phyloP scores from a whole-genome alignment of 208 protist species.

The Trypanosoma melophagium region DNA sequence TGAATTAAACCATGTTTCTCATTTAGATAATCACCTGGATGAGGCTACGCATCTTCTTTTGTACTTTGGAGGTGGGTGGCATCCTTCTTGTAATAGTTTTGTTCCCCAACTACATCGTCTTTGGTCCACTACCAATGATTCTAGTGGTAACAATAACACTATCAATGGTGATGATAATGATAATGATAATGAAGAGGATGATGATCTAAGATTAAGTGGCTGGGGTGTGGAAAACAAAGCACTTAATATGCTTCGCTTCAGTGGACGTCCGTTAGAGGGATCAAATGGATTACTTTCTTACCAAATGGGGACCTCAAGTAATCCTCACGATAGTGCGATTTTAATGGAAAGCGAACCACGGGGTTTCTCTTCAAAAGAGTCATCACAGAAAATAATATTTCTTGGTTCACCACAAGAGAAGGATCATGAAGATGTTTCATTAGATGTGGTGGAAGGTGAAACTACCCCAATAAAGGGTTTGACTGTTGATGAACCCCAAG shows the following conservation, averaged over 20 bases:
- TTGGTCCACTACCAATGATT: constrained; percentile 29
- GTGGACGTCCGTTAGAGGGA: constrained; percentile 11
- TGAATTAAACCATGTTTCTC: background rate
- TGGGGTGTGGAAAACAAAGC: constrained; percentile 14
- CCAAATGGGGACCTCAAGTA: background rate
- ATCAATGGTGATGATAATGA: background rate
- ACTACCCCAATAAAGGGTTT: background rate
- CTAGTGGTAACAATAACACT: too few relatives aligned
- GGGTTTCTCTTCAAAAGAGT: constrained; percentile 6
- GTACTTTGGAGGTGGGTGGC: constrained; percentile 66
- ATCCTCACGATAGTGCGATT: background rate
- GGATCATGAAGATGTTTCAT: background rate
- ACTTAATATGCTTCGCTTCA: constrained; percentile 17
- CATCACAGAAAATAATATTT: constrained; percentile 2
- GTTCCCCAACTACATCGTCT: constrained; percentile 39
- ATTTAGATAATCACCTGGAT: constrained; percentile 15
- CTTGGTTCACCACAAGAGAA: background rate
- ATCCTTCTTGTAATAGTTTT: constrained; percentile 42
- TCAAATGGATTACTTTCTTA: background rate
- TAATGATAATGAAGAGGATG: background rate
- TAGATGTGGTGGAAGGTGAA: background rate
- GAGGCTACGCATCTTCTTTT: constrained; percentile 42
- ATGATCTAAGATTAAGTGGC: background rate
- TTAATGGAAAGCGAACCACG: background rate
- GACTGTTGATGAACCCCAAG: background rate